A percentile compares a stretch with the other conserved stretches of the same genome.
These are phyloP conservation scores for Leucogyrophana mollusca DNA, from an alignment of 768 basidiomycete genomes.

Conservation along the genomic window DNA sequence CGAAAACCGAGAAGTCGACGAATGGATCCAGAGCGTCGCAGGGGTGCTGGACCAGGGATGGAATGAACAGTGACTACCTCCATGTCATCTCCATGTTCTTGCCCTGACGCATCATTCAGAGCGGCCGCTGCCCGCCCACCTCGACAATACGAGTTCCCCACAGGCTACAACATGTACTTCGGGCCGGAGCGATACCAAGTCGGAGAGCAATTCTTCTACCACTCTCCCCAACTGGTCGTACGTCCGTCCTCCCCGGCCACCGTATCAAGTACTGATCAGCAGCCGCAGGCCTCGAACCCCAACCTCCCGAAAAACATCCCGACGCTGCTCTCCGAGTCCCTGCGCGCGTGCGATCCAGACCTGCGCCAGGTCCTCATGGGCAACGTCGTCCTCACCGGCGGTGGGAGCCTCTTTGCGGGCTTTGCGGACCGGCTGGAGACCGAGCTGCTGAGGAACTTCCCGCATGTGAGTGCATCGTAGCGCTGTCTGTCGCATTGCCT, in stretches of 20 bases:
- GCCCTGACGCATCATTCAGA: constrained; percentile 33
- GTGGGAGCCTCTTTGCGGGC: constrained; percentile 84
- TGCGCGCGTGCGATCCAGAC: constrained; percentile 88
- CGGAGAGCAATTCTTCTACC: constrained; percentile 88
- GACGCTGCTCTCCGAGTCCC: constrained; percentile 70
- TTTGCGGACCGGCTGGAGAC: constrained; percentile 78
- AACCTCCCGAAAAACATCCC: constrained; percentile 76
- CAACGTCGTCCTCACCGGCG: constrained; percentile 96
- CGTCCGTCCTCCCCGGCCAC: constrained; percentile 13
- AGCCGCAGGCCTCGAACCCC: constrained; percentile 52
- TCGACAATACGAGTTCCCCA: constrained; percentile 92
- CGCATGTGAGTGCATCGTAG: constrained; percentile 58
- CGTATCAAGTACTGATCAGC: constrained; percentile 16
- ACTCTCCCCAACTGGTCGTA: constrained; percentile 57
- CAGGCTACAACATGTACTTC: constrained; percentile 85
- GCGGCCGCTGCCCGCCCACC: constrained; percentile 53
- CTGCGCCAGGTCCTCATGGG: constrained; percentile 85
- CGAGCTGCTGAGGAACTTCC: constrained; percentile 74
- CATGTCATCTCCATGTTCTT: background rate
- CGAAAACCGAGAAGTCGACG: constrained; percentile 81
- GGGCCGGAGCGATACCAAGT: constrained; percentile 78
- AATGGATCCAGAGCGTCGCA: constrained; percentile 88
- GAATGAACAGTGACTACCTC: constrained; percentile 74
- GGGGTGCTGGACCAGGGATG: constrained; percentile 85
- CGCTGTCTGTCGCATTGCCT: background rate